phyloP scores from a whole-genome alignment of 1,139 yeast species.

The Blastobotrys raffinosifermentans region DNA sequence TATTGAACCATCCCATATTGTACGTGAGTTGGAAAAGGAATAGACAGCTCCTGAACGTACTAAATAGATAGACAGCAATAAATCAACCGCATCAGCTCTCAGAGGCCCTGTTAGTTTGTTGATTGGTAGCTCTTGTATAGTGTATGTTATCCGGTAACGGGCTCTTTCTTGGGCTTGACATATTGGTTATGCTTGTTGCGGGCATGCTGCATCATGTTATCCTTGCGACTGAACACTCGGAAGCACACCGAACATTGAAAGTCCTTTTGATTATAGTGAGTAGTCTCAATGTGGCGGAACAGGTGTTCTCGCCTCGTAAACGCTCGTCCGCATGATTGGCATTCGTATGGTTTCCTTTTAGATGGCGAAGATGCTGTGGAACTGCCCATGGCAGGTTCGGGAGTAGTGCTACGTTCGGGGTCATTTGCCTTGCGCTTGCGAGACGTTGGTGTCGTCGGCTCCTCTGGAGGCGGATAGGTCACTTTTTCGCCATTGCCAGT shows the following conservation, averaged over 20 bases:
- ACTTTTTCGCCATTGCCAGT: too few species aligned
- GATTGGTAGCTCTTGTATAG: not conserved
- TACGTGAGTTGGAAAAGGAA: too few species aligned
- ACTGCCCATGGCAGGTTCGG: not conserved
- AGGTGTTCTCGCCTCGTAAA: conserved; percentile 26
- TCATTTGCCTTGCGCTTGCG: conserved; percentile 1
- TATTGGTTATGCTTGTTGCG: conserved; percentile 21
- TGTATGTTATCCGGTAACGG: not conserved
- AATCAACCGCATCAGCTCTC: conserved; percentile 1
- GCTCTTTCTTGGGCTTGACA: not conserved
- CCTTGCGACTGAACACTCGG: conserved; percentile 25
- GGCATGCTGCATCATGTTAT: conserved; percentile 28
- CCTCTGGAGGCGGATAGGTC: too few species aligned
- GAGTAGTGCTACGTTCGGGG: not conserved
- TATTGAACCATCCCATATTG: too few species aligned
- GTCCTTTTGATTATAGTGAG: conserved; percentile 26
- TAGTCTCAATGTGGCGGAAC: conserved; percentile 25
- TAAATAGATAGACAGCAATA: conserved; percentile 12
- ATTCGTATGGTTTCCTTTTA: conserved; percentile 22
- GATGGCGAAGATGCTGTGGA: conserved; percentile 9
- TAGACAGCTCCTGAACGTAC: conserved; percentile 41
- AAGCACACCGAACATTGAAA: conserved; percentile 23
- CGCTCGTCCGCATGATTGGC: conserved; percentile 23
- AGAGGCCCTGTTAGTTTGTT: not conserved
- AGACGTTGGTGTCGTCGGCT: too few species aligned